Conservation (phyloP, 371 early-diverging fungal species). For the Mucor indicus region DNA sequence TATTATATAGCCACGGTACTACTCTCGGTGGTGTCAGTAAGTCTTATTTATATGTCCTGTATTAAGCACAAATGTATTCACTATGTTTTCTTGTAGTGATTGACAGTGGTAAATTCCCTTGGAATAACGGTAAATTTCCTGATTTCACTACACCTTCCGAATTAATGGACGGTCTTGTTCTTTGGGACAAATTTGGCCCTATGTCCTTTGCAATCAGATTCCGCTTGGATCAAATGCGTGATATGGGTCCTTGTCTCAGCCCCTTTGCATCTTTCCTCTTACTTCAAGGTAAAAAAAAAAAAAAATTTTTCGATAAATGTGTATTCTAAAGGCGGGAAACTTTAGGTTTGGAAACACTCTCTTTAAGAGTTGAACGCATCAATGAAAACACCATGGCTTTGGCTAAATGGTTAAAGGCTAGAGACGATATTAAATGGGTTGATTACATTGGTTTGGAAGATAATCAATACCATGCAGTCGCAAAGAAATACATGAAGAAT, state of each 20-base stretch:
- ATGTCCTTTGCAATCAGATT: slow-evolving; percentile 69
- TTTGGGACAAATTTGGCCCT: slow-evolving; percentile 77
- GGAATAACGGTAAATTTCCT: slow-evolving; percentile 86
- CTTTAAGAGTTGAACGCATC: slow-evolving; percentile 84
- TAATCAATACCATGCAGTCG: slow-evolving; percentile 70
- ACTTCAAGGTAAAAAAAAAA: slow-evolving; percentile 78
- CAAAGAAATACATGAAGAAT: slow-evolving; percentile 70
- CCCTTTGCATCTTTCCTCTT: slow-evolving; percentile 87
- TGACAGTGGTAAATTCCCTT: slow-evolving; percentile 80
- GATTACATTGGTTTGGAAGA: slow-evolving; percentile 79
- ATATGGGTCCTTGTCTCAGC: slow-evolving; percentile 58
- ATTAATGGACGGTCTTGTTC: slow-evolving; percentile 80
- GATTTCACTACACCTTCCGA: slow-evolving; percentile 77
- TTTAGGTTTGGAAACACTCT: slow-evolving; percentile 89
- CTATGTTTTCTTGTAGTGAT: too few species aligned
- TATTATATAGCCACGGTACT: slow-evolving; percentile 63
- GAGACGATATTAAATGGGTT: slow-evolving; percentile 71
- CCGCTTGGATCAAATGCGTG: slow-evolving; percentile 33
- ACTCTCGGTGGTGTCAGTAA: slow-evolving; percentile 84
- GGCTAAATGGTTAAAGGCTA: slow-evolving; percentile 75
- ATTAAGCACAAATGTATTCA: too few species aligned
- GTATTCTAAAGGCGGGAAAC: too few species aligned
- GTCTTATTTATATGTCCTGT: too few species aligned
- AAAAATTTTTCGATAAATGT: too few species aligned
- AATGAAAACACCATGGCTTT: slow-evolving; percentile 73